Evolutionary conservation across 1,284 basidiomycete genomes (phyloP), one percentile per base, ranked within the genome.

Genomic region (Boletellus deceptivus): DNA sequence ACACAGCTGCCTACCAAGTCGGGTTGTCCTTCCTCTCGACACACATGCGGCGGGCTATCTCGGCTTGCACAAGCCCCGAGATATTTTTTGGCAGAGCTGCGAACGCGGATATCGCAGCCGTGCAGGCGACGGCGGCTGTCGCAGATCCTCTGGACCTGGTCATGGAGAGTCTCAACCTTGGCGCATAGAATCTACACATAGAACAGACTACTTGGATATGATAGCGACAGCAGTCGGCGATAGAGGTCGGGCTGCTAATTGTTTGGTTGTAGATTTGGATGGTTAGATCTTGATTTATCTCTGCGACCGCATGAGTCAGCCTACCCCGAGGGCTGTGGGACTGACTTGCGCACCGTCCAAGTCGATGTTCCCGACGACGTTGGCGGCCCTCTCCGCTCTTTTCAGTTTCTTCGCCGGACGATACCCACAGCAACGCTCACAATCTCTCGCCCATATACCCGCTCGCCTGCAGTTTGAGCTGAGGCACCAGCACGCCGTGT

Each of bases 21-120:
- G 96, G 96, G 22, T 72, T 98, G 35, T 90, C 93, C n/a, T 96
- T 95, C 80, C 74, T 99, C 56, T 93, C 93, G 9, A 87, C 79
- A 25, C 91, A 93, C 65, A 96, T 97, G 91, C 83, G 95, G 25
- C 88, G 96, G 41, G 96, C 96, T 2, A 87, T 98, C 17, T 89
- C 94, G 2, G 86, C 93, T 6, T 94, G 93, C 70, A 93, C 91
- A 9, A 91, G 90, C 54, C 93, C 93, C 2, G 92, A 95, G 65
- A 82, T 91, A 22, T 92, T 94, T 79, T 96, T 95, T 64, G 80
- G 82, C 50, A 69, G 72, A 34, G 69, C 69, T 6, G 71, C 71
- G 49, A 71, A 68, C 49, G 64, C 60, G 2, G 75, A 75, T 39
- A 50, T 71, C 67, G 56, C 65, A 0, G 62, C 65, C 24, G 68